Evolutionary conservation across 208 protist genomes (phyloP).

Genomic region (Leishmania amazonensis): DNA sequence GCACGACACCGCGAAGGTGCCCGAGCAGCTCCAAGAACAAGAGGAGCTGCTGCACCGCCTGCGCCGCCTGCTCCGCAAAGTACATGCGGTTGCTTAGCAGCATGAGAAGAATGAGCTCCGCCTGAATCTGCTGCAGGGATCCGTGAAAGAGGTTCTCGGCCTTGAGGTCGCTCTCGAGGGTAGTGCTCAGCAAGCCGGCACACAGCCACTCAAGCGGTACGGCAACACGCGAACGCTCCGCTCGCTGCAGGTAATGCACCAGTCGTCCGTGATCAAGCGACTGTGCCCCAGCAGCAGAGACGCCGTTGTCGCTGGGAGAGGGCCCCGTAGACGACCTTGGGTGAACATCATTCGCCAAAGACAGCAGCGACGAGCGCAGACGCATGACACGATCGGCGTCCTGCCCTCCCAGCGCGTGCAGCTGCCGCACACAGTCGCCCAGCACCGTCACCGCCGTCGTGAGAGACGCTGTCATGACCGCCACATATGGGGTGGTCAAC

Average conservation of each 20-base stretch:
- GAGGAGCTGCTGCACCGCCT: conserved; percentile 44
- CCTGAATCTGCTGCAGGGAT: conserved; percentile 28
- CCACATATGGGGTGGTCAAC: conserved; percentile 17
- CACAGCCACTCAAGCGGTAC: conserved; percentile 68
- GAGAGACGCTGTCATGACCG: conserved; percentile 8
- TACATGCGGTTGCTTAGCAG: conserved; percentile 63
- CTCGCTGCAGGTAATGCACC: conserved; percentile 35
- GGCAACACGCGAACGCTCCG: conserved; percentile 27
- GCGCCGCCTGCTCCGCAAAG: conserved; percentile 58
- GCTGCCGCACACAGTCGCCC: conserved; percentile 25
- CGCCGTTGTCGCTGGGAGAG: not conserved
- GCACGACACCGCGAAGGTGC: conserved; percentile 40
- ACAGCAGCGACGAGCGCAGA: conserved; percentile 37
- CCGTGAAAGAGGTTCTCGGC: conserved; percentile 72
- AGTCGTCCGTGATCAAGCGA: conserved; percentile 9
- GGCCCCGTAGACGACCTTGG: not conserved
- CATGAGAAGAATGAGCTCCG: conserved; percentile 63
- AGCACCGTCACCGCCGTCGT: conserved; percentile 23
- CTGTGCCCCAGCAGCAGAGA: not conserved
- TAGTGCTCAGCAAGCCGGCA: conserved; percentile 55
- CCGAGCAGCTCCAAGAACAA: conserved; percentile 59
- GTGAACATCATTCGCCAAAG: conserved; percentile 37
- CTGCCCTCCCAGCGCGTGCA: conserved; percentile 28
- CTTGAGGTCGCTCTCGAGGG: conserved; percentile 50
- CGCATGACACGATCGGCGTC: conserved; percentile 35